A percentile compares a stretch with the other conserved stretches of the same genome.
phyloP scores from a whole-genome alignment of 2,329 filamentous ascomycete genomes.

The Helminthosporium solani region DNA sequence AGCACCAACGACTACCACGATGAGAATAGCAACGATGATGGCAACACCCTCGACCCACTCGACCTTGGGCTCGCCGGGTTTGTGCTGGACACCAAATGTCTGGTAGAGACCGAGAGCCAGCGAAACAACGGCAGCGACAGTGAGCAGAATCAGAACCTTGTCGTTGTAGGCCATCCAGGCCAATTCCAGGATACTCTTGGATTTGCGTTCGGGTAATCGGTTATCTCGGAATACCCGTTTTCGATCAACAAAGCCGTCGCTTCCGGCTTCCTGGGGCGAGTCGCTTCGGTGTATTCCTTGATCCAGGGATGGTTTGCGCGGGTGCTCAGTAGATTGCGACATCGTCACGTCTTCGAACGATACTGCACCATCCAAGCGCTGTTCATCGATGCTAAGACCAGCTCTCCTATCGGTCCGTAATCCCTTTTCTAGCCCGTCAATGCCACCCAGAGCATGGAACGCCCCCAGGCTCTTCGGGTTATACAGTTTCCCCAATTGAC shows the following conservation, averaged over 20 bases:
- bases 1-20: conserved; percentile 76
- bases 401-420: conserved; percentile 63
- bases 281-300: conserved; percentile 14
- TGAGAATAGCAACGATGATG: conserved; percentile 72
- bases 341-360: conserved; percentile 65
- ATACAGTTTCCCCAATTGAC: conserved; percentile 76
- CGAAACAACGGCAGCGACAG: conserved; percentile 70
- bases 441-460: conserved; percentile 72
- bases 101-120: conserved; percentile 74
- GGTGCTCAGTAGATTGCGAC: conserved; percentile 14
- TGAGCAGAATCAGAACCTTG: conserved; percentile 73
- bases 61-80: conserved; percentile 55
- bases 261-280: conserved; percentile 26
- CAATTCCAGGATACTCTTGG: conserved; percentile 68
- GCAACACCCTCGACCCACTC: conserved; percentile 84
- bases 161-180: conserved; percentile 84
- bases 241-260: conserved; percentile 58
- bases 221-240: conserved; percentile 71
- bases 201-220: conserved; percentile 66
- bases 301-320: conserved; percentile 18
- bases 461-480: conserved; percentile 77
- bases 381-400: conserved; percentile 72
- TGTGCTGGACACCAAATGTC: conserved; percentile 60
- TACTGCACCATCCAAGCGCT: conserved; percentile 61
- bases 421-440: conserved; percentile 72